Evolutionary conservation across 148 eudicot genomes (phyloP), one percentile per base, ranked within the genome.

Genomic region (Camellia sinensis): DNA sequence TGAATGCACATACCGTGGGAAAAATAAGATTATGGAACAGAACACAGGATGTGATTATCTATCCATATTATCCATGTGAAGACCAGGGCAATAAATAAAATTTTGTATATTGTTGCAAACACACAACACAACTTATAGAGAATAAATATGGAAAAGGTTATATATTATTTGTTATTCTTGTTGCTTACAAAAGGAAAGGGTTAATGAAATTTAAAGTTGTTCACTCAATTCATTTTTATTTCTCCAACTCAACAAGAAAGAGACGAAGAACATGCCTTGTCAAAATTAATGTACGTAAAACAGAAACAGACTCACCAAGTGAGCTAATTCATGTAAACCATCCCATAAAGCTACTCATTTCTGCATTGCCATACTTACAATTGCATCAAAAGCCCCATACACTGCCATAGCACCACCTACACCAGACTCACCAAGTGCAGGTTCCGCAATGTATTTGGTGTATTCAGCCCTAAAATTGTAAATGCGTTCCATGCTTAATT

Each of bases 351-450:
- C 14, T 17, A 73, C 56, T 59, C 52, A 67, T 52, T 63, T n/a
- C 60, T 73, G 29, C 68, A 48, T 71, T 45, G 50, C 11, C 71
- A 73, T 72, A 89, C 99, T 95, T 80, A 95, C 99, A 48, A 93
- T 81, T 67, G 97, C 99, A 91, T 95, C 99, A 84, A 90, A 93
- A 82, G 90, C 89, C 71, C 99, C 99, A 81, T 93, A 95, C 54
- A 93, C 92, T 21, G 91, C 97, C 99, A 95, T 95, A 54, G 94
- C 89, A 85, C 97, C 97, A 73, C 93, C 99, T 40, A 95, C 97
- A 60, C 97, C 99, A 83, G 93, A 84, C 87, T 84, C 97, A 37
- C 99, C 99, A 78, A 95, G 89, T 79, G 90, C 88, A 66, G 99
- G 99, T 77, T 93, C 81, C 76, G 92, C 94, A 63, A 92, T 83